Conservation (phyloP, 2,329 filamentous ascomycete genomes). For the Simplicillium aogashimaense region DNA sequence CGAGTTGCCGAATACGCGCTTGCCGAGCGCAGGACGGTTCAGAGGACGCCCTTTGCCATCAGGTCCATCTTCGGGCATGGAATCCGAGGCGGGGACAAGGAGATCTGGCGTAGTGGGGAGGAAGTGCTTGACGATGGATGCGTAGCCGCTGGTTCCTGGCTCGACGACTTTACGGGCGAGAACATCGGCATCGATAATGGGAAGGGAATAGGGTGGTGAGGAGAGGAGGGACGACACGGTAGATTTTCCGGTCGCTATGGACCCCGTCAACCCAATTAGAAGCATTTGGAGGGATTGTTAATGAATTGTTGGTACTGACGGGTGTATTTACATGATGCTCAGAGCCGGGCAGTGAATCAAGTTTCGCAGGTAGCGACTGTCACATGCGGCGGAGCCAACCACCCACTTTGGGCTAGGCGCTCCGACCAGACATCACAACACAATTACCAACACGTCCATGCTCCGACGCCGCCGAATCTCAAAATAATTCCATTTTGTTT, state of each 20-base stretch:
- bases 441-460: no score
- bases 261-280: constrained; percentile 90
- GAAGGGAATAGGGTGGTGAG: constrained; percentile 70
- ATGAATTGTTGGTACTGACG: no score
- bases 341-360: no score
- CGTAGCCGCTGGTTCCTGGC: constrained; percentile 78
- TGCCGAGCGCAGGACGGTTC: constrained; percentile 77
- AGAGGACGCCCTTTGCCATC: constrained; percentile 60
- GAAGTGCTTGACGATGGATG: constrained; percentile 74
- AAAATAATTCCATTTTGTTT: neutral
- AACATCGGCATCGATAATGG: constrained; percentile 88
- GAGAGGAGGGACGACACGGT: constrained; percentile 82
- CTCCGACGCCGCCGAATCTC: no score
- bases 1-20: constrained; percentile 74
- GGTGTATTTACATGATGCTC: no score
- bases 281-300: constrained; percentile 67
- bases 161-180: constrained; percentile 90
- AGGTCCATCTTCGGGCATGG: constrained; percentile 43
- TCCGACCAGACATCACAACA: no score
- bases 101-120: constrained; percentile 75
- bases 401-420: no score
- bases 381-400: no score
- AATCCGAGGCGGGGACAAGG: constrained; percentile 49
- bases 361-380: no score
- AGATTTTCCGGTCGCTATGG: constrained; percentile 96